These are phyloP conservation scores for Cordyceps cateniannulata DNA, from an alignment of 2,329 filamentous ascomycete species.

Conservation along the genomic window DNA sequence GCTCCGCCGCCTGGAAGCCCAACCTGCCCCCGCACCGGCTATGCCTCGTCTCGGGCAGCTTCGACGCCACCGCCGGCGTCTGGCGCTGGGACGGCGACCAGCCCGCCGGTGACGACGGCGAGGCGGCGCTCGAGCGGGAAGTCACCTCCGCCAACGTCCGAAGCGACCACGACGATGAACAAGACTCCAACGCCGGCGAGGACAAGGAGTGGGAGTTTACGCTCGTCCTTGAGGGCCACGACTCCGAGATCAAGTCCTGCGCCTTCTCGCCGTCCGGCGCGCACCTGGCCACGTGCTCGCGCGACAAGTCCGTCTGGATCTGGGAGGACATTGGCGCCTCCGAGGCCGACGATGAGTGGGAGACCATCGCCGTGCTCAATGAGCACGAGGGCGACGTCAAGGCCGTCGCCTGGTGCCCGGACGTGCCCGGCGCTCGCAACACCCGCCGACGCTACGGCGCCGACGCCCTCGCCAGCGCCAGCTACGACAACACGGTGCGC, in stretches of 20 bases:
- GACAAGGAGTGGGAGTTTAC: conserved; percentile 89
- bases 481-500: conserved; percentile 87
- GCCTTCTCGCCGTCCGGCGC: conserved; percentile 68
- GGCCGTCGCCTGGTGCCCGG: conserved; percentile 84
- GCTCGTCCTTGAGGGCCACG: conserved; percentile 88
- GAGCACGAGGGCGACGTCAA: conserved; percentile 97
- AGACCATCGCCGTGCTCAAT: conserved; percentile 89
- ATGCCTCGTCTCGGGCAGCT: conserved; percentile 85
- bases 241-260: conserved; percentile 83
- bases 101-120: conserved; percentile 11
- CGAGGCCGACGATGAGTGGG: conserved; percentile 87
- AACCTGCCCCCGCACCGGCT: conserved; percentile 53
- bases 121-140: conserved; percentile 7
- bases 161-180: conserved; percentile 20
- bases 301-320: conserved; percentile 95
- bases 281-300: conserved; percentile 80
- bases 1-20: conserved; percentile 83
- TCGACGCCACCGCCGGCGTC: conserved; percentile 84
- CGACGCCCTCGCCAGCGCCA: conserved; percentile 79
- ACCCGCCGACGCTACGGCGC: conserved; percentile 43
- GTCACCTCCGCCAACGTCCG: conserved; percentile 7
- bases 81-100: conserved; percentile 61
- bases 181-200: conserved; percentile 45
- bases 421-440: conserved; percentile 46
- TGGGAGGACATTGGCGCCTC: conserved; percentile 81